Conservation (phyloP, 1,284 basidiomycete genomes). For the Trichosporon inkin region DNA sequence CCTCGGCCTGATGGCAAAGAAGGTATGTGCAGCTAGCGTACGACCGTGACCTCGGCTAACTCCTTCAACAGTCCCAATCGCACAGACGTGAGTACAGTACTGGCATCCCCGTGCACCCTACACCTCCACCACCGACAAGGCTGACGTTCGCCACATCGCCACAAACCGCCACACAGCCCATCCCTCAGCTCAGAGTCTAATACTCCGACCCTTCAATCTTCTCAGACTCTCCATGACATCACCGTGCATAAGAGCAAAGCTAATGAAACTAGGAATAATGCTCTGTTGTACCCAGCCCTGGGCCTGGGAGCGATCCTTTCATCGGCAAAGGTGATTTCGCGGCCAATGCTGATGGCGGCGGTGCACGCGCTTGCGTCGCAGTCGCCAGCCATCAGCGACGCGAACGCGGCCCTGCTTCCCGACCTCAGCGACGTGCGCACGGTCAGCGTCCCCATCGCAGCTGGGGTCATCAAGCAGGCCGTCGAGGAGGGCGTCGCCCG, state of each 20-base stretch:
- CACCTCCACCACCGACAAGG: too few relatives aligned
- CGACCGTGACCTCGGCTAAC: background rate
- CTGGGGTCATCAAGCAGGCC: slow-evolving; percentile 73
- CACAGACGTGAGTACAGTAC: slow-evolving; percentile 6
- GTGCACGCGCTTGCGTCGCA: slow-evolving; percentile 62
- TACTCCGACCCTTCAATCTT: too few relatives aligned
- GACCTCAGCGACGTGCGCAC: slow-evolving; percentile 67
- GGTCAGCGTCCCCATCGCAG: slow-evolving; percentile 54
- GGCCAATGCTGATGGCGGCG: slow-evolving; percentile 68
- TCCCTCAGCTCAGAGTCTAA: too few relatives aligned
- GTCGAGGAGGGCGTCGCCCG: slow-evolving; percentile 61
- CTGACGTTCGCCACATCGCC: too few relatives aligned
- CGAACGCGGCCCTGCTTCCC: slow-evolving; percentile 56
- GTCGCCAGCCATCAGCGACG: slow-evolving; percentile 66
- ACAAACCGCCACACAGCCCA: too few relatives aligned
- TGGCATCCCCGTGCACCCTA: too few relatives aligned
- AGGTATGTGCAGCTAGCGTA: slow-evolving; percentile 24
- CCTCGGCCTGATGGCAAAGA: slow-evolving; percentile 58
- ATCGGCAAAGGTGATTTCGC: slow-evolving; percentile 61
- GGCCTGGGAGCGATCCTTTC: slow-evolving; percentile 67
- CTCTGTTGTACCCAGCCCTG: slow-evolving; percentile 72
- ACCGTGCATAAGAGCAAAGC: slow-evolving; percentile 29
- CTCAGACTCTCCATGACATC: too few relatives aligned
- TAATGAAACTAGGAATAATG: slow-evolving; percentile 55
- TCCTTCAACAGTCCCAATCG: background rate